Conservation (phyloP, 2,329 filamentous ascomycete species). For the Pseudogymnoascus sp. region DNA sequence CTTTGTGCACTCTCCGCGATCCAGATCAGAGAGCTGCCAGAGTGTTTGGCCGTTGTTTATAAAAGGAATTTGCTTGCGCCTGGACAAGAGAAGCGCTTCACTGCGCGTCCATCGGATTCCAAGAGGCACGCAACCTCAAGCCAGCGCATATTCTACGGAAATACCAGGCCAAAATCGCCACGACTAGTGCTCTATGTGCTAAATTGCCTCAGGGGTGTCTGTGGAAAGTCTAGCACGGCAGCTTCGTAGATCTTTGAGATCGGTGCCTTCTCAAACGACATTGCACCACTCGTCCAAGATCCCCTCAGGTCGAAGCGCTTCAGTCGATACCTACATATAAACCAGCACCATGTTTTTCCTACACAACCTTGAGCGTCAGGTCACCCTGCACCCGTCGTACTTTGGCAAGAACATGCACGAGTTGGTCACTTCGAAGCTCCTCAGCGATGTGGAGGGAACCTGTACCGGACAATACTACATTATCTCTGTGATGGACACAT, state of each 20-base stretch:
- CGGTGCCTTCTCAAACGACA: not conserved
- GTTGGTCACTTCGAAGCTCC: slow-evolving; percentile 80
- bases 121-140: not conserved
- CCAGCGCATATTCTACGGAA: not conserved
- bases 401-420: slow-evolving; percentile 92
- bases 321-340: not conserved
- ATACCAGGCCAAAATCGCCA: not conserved
- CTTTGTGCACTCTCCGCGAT: slow-evolving; percentile 30
- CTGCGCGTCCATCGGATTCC: slow-evolving; percentile 16
- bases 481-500: slow-evolving; percentile 94
- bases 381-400: slow-evolving; percentile 93
- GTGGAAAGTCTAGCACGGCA: slow-evolving; percentile 8
- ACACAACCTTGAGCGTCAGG: slow-evolving; percentile 89
- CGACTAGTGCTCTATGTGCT: slow-evolving; percentile 1
- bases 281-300: not conserved
- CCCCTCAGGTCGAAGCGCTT: not conserved
- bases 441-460: slow-evolving; percentile 89
- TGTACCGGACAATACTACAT: slow-evolving; percentile 96
- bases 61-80: slow-evolving; percentile 8
- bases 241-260: not conserved
- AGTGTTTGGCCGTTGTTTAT: slow-evolving; percentile 28
- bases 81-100: slow-evolving; percentile 19
- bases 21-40: slow-evolving; percentile 28
- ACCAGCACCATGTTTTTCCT: slow-evolving; percentile 83
- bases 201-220: not conserved